phyloP scores from a whole-genome alignment of 345 rosid species.

The Microthlaspi erraticum region DNA sequence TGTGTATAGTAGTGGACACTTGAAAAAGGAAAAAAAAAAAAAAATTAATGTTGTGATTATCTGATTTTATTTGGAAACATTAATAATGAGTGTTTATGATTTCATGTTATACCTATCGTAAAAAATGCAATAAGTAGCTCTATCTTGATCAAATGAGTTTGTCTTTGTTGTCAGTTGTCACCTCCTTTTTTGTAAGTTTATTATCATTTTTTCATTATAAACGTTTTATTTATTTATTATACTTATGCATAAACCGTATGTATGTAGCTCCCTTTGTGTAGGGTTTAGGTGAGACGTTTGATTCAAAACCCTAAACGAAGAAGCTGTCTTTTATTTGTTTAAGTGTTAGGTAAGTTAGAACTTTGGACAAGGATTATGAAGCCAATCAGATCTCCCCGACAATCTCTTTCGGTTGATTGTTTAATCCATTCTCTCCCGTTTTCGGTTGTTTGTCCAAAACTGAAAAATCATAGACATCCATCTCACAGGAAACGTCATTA shows the following conservation, averaged over 20 bases:
- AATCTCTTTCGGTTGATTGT: constrained; percentile 38
- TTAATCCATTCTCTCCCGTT: constrained; percentile 16
- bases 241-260: neutral
- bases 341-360: constrained; percentile 46
- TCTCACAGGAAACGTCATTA: constrained; percentile 8
- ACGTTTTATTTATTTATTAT: neutral
- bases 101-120: constrained; percentile 36
- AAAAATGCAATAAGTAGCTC: constrained; percentile 41
- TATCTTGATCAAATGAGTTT: constrained; percentile 46
- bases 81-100: constrained; percentile 42
- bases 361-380: constrained; percentile 40
- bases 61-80: constrained; percentile 21
- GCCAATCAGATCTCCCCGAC: constrained; percentile 49
- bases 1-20: constrained; percentile 45
- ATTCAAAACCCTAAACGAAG: constrained; percentile 19
- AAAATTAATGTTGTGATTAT: constrained; percentile 8
- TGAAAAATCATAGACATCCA: constrained; percentile 24
- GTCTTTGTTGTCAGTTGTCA: constrained; percentile 37
- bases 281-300: constrained; percentile 43
- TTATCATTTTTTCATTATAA: neutral
- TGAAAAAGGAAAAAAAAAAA: neutral
- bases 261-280: constrained; percentile 6
- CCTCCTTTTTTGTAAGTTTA: constrained; percentile 12
- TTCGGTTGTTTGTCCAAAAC: constrained; percentile 33
- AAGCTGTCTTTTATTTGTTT: constrained; percentile 39